phyloP scores from a whole-genome alignment of 139 green algal genomes.

The Chlorella sp. region DNA sequence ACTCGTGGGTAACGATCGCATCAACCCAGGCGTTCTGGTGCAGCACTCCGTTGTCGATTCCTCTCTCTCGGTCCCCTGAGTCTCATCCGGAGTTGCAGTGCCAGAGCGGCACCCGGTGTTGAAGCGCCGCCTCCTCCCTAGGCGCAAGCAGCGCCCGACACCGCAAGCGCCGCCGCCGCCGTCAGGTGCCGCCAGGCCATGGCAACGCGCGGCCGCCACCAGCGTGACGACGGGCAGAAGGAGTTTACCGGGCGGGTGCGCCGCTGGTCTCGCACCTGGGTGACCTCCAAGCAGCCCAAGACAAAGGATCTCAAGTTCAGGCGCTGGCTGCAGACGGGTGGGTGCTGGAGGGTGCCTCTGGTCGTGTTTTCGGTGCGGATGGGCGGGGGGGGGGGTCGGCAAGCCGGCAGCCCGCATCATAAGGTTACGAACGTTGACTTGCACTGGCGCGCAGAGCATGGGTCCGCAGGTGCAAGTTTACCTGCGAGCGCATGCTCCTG shows the following conservation, averaged over 20 bases:
- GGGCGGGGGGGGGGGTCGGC: too few species aligned
- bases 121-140: too few species aligned
- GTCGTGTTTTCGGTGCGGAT: too few species aligned
- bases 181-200: neutral
- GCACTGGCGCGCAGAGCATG: too few species aligned
- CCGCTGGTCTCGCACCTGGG: slow-evolving; percentile 1
- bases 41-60: too few species aligned
- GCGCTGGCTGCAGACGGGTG: slow-evolving; percentile 31
- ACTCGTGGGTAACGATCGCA: too few species aligned
- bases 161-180: neutral
- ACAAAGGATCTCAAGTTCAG: slow-evolving; percentile 31
- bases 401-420: neutral
- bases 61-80: neutral
- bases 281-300: slow-evolving; percentile 25
- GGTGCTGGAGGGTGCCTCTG: neutral
- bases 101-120: too few species aligned
- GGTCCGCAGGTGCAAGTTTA: too few species aligned
- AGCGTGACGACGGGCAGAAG: slow-evolving; percentile 5
- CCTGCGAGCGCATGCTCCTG: too few species aligned
- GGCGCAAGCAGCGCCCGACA: neutral
- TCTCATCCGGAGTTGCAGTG: neutral
- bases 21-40: too few species aligned
- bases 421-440: too few species aligned
- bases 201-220: slow-evolving; percentile 14
- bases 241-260: slow-evolving; percentile 16